These are phyloP conservation scores for Thalassiosira pacifica DNA, from an alignment of 352 stramenopile species.

Conservation along the genomic window DNA sequence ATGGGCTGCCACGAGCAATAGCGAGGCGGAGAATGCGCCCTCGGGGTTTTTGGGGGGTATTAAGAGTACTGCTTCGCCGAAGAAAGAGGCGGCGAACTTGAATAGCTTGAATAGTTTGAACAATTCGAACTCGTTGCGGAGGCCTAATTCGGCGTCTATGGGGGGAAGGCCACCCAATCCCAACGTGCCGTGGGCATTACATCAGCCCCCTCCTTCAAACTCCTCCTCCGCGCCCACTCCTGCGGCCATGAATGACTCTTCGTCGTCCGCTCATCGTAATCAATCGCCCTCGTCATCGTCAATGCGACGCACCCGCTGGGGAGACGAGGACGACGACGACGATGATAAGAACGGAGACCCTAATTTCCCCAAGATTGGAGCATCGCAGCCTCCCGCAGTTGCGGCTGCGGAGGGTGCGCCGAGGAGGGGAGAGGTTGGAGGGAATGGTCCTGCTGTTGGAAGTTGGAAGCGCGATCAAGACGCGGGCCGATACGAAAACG, in stretches of 20 bases:
- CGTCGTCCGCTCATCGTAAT: background rate
- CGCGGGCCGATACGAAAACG: no score
- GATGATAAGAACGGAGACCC: no score
- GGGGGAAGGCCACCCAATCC: no score
- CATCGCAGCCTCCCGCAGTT: background rate
- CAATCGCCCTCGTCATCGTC: background rate
- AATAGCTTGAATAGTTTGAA: no score
- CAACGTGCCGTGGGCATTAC: constrained; percentile 41
- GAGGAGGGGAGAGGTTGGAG: background rate
- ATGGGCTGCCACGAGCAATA: no score
- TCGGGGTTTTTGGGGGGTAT: constrained; percentile 8
- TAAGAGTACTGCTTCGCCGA: no score
- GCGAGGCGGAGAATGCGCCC: background rate
- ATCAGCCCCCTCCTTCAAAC: background rate
- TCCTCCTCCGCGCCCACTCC: background rate
- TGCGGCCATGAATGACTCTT: background rate
- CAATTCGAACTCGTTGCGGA: background rate
- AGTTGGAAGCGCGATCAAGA: no score
- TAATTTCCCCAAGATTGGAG: constrained; percentile 17
- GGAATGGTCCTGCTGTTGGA: no score
- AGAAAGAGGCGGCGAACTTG: no score
- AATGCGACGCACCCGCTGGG: background rate
- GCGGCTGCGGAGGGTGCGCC: no score
- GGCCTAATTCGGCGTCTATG: no score
- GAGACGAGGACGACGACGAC: constrained; percentile 33